Percentiles rank a stretch among this genome's conserved stretches.
These are phyloP conservation scores for Warburgia ugandensis DNA, from an alignment of 164 flowering plant species.

Conservation along the genomic window DNA sequence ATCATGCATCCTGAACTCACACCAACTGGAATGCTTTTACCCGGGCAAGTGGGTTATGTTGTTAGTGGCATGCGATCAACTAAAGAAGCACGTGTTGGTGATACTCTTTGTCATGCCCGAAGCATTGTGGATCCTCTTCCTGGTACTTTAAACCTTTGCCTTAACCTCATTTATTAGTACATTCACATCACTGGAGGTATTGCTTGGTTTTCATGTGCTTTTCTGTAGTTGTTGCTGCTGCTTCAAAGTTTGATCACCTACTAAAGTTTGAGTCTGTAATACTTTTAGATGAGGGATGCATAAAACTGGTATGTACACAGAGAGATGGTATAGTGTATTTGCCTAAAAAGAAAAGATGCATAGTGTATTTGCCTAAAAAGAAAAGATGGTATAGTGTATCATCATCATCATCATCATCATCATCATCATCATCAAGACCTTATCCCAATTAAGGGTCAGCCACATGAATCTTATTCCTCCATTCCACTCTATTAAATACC, in stretches of 20 bases:
- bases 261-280: too few species aligned
- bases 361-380: not conserved
- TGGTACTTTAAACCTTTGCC: conserved; percentile 32
- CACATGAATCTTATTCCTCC: too few species aligned
- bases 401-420: too few species aligned
- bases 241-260: too few species aligned
- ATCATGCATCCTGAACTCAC: conserved; percentile 94
- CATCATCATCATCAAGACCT: too few species aligned
- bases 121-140: conserved; percentile 69
- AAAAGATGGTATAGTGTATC: not conserved
- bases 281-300: not conserved
- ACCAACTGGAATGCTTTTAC: conserved; percentile 74
- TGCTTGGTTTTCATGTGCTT: not conserved
- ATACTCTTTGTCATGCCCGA: conserved; percentile 55
- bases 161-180: not conserved
- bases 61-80: conserved; percentile 96
- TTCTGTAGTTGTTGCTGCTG: too few species aligned
- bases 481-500: too few species aligned
- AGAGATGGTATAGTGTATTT: not conserved
- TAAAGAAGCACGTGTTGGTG: conserved; percentile 94
- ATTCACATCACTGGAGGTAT: not conserved
- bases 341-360: not conserved
- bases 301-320: not conserved
- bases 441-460: too few species aligned
- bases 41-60: conserved; percentile 95